Evolutionary conservation across 139 green algal genomes (phyloP).

Genomic region (Zygnema cylindricum): DNA sequence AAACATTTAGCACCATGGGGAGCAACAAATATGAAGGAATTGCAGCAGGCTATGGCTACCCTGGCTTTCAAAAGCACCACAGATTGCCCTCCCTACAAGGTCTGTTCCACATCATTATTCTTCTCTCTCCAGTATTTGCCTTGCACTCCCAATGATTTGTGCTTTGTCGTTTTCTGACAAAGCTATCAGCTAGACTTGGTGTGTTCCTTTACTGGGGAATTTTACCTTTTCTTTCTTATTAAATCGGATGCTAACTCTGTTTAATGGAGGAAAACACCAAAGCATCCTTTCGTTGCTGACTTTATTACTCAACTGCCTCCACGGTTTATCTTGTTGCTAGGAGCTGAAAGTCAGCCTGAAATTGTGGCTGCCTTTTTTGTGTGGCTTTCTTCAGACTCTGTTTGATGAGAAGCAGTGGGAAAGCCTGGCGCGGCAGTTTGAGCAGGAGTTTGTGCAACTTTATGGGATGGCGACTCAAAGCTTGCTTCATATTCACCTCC

Average conservation of each 20-base stretch:
- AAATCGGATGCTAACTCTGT: no score
- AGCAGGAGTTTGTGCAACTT: conserved; percentile 80
- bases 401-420: conserved; percentile 72
- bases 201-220: no score
- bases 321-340: neutral
- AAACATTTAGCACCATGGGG: conserved; percentile 79
- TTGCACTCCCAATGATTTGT: no score
- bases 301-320: neutral
- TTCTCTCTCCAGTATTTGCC: neutral
- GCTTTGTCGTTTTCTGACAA: no score
- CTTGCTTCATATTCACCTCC: conserved; percentile 65
- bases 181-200: no score
- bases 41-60: conserved; percentile 84
- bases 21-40: conserved; percentile 72
- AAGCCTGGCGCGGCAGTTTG: conserved; percentile 74
- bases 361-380: conserved; percentile 6
- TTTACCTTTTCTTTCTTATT: no score
- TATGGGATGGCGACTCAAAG: conserved; percentile 78
- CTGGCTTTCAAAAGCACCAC: conserved; percentile 78
- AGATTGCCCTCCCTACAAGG: conserved; percentile 68
- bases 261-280: no score
- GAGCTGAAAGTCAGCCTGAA: neutral
- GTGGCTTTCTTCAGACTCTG: conserved; percentile 45
- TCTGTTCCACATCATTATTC: neutral
- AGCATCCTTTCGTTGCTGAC: neutral